Evolutionary conservation across 768 basidiomycete genomes (phyloP), one percentile per base, ranked within the genome.

Genomic region (Collybia mongolica): DNA sequence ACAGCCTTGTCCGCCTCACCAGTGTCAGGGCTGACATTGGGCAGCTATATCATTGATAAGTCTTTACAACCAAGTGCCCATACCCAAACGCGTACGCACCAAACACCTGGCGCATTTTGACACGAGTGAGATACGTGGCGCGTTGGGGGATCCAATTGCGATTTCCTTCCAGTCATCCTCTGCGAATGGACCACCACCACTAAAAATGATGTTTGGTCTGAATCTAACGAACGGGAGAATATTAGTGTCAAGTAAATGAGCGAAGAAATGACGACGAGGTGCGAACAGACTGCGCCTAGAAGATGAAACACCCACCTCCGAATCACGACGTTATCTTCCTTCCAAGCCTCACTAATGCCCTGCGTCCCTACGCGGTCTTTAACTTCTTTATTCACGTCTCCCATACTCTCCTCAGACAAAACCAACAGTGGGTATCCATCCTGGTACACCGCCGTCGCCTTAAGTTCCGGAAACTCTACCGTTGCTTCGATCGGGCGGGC

Each of bases 151-250:
- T 24, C 77, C 76, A 57, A 88, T 74, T 3, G 65, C 56, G 35
- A 90, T 76, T 61, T 83, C 81, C 51, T 81, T 77, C 79, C 86
- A 82, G 32, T 71, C 63, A 56, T 92, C 89, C 62, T 92, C 89
- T 8, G 80, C 76, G 61, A 88, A 92, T 4, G 88, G 79, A 3
- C 75, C 76, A 1, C 79, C 84, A 15, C 89, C 89, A 47, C 69
- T 69, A 56, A 90, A 63, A 6, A 90, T 77, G 44, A 92, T 82
- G 60, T 91, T 92, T 0, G 89, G 88, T 44, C 89, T 71, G 70
- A 90, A 92, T 59, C 88, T 89, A 56, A 18, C 37, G 47, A 26
- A 17, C 20, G 24, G 15, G 2, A 12, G 20, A 28, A 26, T 7
- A 14, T 32, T 14, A 32, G 14, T 32, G 32, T 12, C 14, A 32